Percentiles rank a stretch among this genome's conserved stretches.
Conservation (phyloP, 1,284 basidiomycete genomes). For the Cystobasidium pallidum region DNA sequence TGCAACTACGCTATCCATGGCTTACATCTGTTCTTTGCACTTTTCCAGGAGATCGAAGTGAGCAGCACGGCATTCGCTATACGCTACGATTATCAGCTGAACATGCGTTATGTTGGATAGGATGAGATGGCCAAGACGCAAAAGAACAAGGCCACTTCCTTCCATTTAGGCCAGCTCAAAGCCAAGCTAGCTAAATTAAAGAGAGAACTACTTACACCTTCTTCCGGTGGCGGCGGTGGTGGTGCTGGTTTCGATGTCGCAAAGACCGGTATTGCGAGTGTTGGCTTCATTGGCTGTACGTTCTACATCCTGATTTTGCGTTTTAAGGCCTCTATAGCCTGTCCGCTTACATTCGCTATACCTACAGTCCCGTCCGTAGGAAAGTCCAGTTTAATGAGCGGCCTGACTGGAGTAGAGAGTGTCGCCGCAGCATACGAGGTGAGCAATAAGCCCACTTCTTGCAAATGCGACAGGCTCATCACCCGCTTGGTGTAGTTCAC, state of each 20-base stretch:
- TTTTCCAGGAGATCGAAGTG: conserved; percentile 43
- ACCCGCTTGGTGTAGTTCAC: conserved; percentile 70
- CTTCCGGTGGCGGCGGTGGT: conserved; percentile 77
- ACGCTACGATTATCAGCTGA: not conserved
- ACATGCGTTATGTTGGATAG: not conserved
- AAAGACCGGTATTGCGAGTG: conserved; percentile 90
- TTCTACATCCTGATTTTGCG: not conserved
- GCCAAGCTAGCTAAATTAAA: conserved; percentile 95
- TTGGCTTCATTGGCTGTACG: conserved; percentile 81
- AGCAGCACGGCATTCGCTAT: not conserved
- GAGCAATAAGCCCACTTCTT: conserved; percentile 39
- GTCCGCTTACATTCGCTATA: not conserved
- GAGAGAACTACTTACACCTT: conserved; percentile 85
- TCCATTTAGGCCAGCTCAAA: conserved; percentile 91
- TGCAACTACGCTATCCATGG: not conserved
- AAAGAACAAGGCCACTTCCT: conserved; percentile 80
- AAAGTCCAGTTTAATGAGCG: conserved; percentile 96
- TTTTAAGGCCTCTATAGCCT: not conserved
- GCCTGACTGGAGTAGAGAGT: conserved; percentile 94
- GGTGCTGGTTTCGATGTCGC: conserved; percentile 96
- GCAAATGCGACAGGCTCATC: not conserved
- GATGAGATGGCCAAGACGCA: conserved; percentile 89
- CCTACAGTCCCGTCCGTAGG: conserved; percentile 59
- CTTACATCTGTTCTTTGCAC: not conserved
- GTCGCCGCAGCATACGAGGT: conserved; percentile 89